These are phyloP conservation scores for Nematodospora valgi DNA, from an alignment of 805 yeast genomes.

Conservation along the genomic window DNA sequence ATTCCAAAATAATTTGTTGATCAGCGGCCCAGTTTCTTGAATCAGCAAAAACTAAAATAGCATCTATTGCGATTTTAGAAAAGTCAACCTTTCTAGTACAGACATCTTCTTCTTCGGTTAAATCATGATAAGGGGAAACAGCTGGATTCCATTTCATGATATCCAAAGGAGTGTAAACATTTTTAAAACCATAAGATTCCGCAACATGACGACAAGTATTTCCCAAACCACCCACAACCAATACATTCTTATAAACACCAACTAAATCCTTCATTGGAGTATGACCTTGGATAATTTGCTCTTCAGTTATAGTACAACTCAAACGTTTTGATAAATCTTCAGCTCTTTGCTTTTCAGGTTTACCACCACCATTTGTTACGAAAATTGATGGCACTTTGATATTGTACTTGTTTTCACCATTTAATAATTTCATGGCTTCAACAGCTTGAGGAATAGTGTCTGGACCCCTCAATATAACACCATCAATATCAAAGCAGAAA, in stretches of 20 bases:
- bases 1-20: constrained; percentile 82
- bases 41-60: constrained; percentile 86
- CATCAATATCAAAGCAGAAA: constrained; percentile 91
- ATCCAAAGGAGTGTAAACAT: constrained; percentile 79
- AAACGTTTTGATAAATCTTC: constrained; percentile 64
- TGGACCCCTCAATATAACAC: constrained; percentile 84
- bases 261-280: constrained; percentile 89
- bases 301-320: constrained; percentile 58
- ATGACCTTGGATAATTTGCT: constrained; percentile 88
- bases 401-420: constrained; percentile 74
- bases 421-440: constrained; percentile 65
- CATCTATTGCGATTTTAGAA: constrained; percentile 65
- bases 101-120: constrained; percentile 66
- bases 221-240: constrained; percentile 88
- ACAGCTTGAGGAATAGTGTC: constrained; percentile 78
- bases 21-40: constrained; percentile 92
- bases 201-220: constrained; percentile 83
- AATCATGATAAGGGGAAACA: constrained; percentile 77
- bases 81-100: constrained; percentile 61
- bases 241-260: constrained; percentile 61
- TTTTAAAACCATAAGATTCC: constrained; percentile 75
- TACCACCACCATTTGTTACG: constrained; percentile 92
- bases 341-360: constrained; percentile 72
- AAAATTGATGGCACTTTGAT: constrained; percentile 79
- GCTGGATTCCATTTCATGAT: constrained; percentile 84